phyloP scores from a whole-genome alignment of 2,329 filamentous ascomycete species.

The Elsinoe australis region DNA sequence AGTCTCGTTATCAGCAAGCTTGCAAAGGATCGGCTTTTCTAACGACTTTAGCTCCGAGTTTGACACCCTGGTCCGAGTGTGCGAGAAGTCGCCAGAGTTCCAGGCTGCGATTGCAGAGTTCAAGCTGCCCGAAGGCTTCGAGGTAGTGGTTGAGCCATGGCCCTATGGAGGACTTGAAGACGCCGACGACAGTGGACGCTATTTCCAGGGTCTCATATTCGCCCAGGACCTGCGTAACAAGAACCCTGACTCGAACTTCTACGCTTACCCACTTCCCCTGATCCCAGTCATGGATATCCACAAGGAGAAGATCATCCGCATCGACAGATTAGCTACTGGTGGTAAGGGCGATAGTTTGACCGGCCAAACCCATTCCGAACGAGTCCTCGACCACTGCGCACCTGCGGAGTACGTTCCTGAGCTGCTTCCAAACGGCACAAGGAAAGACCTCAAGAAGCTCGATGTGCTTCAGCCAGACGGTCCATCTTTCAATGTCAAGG shows the following conservation, averaged over 20 bases:
- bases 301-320: slow-evolving; percentile 26
- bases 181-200: slow-evolving; percentile 26
- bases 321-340: slow-evolving; percentile 29
- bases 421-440: slow-evolving; percentile 31
- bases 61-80: slow-evolving; percentile 41
- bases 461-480: slow-evolving; percentile 65
- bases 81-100: slow-evolving; percentile 39
- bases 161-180: slow-evolving; percentile 27
- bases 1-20: no score
- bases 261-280: slow-evolving; percentile 28
- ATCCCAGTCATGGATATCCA: slow-evolving; percentile 28
- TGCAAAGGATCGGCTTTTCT: slow-evolving; percentile 4
- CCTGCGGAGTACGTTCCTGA: slow-evolving; percentile 44
- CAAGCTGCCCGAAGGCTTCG: slow-evolving; percentile 26
- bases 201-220: slow-evolving; percentile 29
- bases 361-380: slow-evolving; percentile 35
- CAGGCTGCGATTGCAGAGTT: slow-evolving; percentile 26
- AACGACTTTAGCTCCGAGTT: slow-evolving; percentile 40
- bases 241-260: slow-evolving; percentile 36
- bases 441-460: slow-evolving; percentile 54
- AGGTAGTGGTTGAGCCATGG: slow-evolving; percentile 30
- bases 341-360: slow-evolving; percentile 25
- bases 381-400: slow-evolving; percentile 42
- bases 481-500: slow-evolving; percentile 53
- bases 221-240: slow-evolving; percentile 31